Evolutionary conservation across 805 yeast species (phyloP).

Genomic region (Tetrapisispora iriomotensis): DNA sequence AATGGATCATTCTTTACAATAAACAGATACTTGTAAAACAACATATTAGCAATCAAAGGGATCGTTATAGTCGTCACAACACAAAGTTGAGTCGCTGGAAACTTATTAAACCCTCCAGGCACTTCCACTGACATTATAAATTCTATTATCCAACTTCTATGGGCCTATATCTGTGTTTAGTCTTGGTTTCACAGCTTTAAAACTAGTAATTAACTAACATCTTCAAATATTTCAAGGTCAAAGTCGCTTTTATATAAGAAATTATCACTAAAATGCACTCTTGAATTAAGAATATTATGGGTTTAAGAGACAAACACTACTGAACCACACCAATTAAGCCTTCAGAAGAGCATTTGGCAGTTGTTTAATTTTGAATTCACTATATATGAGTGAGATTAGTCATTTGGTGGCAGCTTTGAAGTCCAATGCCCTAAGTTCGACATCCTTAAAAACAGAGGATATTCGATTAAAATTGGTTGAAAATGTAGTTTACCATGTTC

Average conservation of each 20-base stretch:
- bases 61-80: conserved; percentile 19
- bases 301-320: no score
- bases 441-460: background rate
- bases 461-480: conserved; percentile 6
- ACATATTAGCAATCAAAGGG: conserved; percentile 22
- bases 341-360: no score
- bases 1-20: conserved; percentile 35
- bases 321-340: no score
- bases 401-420: background rate
- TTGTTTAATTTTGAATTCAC: no score
- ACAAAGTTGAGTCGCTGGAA: conserved; percentile 23
- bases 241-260: no score
- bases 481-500: conserved; percentile 22
- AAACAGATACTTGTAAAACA: conserved; percentile 22
- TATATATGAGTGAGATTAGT: background rate
- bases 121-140: conserved; percentile 11
- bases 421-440: background rate
- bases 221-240: no score
- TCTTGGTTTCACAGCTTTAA: no score
- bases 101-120: conserved; percentile 13
- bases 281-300: no score
- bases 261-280: no score
- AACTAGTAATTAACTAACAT: no score
- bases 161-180: background rate
- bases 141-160: background rate